These are phyloP conservation scores for Phytophthora sojae DNA, from an alignment of 352 stramenopile species.

Conservation along the genomic window DNA sequence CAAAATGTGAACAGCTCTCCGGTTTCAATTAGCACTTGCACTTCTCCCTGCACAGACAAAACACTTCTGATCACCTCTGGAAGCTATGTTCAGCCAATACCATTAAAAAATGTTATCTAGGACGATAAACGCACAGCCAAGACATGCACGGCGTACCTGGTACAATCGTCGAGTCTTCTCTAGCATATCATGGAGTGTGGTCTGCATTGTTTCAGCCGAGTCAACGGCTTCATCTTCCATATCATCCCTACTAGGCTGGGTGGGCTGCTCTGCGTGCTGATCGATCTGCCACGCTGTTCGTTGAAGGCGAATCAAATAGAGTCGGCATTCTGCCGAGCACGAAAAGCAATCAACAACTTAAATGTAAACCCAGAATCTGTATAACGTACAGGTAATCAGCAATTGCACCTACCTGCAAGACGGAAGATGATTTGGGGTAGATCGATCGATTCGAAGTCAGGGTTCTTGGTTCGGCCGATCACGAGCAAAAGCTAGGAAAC, in stretches of 20 bases:
- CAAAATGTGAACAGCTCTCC: slow-evolving; percentile 45
- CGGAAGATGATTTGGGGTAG: slow-evolving; percentile 44
- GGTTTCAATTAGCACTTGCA: slow-evolving; percentile 56
- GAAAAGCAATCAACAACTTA: not conserved
- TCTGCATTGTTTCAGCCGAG: slow-evolving; percentile 17
- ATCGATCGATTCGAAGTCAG: slow-evolving; percentile 60
- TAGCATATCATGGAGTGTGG: slow-evolving; percentile 31
- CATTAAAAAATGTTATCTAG: not conserved
- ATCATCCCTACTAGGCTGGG: not conserved
- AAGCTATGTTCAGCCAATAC: slow-evolving; percentile 16
- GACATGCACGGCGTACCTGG: slow-evolving; percentile 27
- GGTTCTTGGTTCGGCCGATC: slow-evolving; percentile 39
- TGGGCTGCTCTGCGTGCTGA: not conserved
- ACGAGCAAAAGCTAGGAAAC: slow-evolving; percentile 41
- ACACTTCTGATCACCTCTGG: slow-evolving; percentile 40
- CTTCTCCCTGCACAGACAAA: slow-evolving; percentile 47
- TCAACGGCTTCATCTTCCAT: slow-evolving; percentile 7
- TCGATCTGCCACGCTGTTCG: slow-evolving; percentile 39
- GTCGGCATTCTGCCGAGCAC: slow-evolving; percentile 24
- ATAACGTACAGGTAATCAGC: not conserved
- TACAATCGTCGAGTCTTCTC: slow-evolving; percentile 45
- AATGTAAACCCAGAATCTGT: not conserved
- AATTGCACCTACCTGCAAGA: slow-evolving; percentile 39
- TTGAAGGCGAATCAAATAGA: slow-evolving; percentile 44
- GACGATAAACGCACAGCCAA: not conserved